Percentiles rank a stretch among this genome's conserved stretches.
Conservation (phyloP, 2,329 filamentous ascomycete genomes). For the Xylaria sp. region DNA sequence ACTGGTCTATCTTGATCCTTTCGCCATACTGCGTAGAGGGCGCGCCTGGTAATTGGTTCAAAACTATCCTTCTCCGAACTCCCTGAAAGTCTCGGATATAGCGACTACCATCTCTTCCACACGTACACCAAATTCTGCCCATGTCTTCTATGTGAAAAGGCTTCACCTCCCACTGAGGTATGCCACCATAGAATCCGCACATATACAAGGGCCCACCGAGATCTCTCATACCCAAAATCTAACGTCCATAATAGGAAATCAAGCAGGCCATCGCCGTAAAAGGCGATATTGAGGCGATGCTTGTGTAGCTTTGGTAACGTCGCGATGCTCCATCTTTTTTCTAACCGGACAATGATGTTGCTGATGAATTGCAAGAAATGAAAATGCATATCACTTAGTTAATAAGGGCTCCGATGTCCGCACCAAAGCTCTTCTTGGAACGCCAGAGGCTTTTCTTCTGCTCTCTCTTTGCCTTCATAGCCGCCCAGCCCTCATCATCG, state of each 20-base stretch:
- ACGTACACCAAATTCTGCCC: constrained; percentile 20
- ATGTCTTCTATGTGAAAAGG: constrained; percentile 25
- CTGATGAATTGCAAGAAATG: constrained; percentile 38
- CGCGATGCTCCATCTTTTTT: constrained; percentile 40
- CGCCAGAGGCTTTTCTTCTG: constrained; percentile 75
- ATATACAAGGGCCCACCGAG: constrained; percentile 32
- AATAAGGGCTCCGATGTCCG: constrained; percentile 61
- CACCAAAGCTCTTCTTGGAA: constrained; percentile 65
- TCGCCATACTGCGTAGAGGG: constrained; percentile 32
- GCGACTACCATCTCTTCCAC: constrained; percentile 15
- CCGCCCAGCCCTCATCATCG: constrained; percentile 75
- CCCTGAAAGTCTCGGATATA: constrained; percentile 3
- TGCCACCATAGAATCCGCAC: constrained; percentile 21
- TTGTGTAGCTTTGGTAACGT: constrained; percentile 18
- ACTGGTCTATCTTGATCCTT: constrained; percentile 45
- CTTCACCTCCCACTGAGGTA: constrained; percentile 16
- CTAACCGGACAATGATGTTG: constrained; percentile 36
- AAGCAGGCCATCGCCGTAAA: constrained; percentile 27
- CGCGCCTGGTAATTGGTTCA: constrained; percentile 22
- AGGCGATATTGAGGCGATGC: constrained; percentile 23
- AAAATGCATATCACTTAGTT: constrained; percentile 44
- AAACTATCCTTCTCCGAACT: constrained; percentile 22
- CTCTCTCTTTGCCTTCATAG: constrained; percentile 75
- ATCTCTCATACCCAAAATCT: constrained; percentile 24
- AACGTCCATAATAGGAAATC: constrained; percentile 11